Evolutionary conservation across 1,284 basidiomycete species (phyloP), one percentile per base, ranked within the genome.

Genomic region (Tetrapyrgos nigripes): DNA sequence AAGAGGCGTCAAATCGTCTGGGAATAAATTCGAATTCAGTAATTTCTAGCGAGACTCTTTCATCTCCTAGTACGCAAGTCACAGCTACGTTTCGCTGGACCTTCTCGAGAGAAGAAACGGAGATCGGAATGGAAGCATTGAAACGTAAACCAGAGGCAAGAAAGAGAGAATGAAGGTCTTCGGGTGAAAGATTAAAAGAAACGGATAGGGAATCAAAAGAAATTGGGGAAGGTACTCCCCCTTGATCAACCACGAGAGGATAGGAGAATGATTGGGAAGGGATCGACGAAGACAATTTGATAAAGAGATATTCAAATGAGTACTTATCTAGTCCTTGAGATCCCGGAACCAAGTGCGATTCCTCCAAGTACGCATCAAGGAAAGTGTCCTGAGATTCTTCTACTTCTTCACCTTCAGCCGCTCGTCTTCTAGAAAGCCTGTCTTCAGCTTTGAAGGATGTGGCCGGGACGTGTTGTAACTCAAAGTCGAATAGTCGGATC

Each of bases 401-500:
- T 14, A 28, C 17, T 27, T 55, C 27, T 17, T 68, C 67, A 17
- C 62, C 61, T 19, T 58, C 29, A 79, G 63, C n/a, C n/a, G n/a
- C n/a, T n/a, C n/a, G n/a, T n/a, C n/a, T n/a, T n/a, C n/a, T n/a
- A n/a, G n/a, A n/a, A n/a, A n/a, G n/a, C 0, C 70, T 74, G 51
- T 78, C 76, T 28, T 69, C 66, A 1, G 60, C 69, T 17, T 62
- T 59, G 48, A 73, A 69, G 1, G 60, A 47, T 3, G 61, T 57
- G 1, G 70, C 73, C 0, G 68, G 70, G 5, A 78, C 64, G 50
- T 78, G 76, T 0, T 65, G 28, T 1, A 72, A 35, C 3, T 68
- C 59, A 50, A 76, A 76, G 53, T 74, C 66, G 49, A 76, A 77
- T 0, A 72, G 64, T 3, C 37, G 56, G 9, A 76, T 64, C 52